Evolutionary conservation across 148 eudicot genomes (phyloP).

Genomic region (Chenopodium berlandieri): DNA sequence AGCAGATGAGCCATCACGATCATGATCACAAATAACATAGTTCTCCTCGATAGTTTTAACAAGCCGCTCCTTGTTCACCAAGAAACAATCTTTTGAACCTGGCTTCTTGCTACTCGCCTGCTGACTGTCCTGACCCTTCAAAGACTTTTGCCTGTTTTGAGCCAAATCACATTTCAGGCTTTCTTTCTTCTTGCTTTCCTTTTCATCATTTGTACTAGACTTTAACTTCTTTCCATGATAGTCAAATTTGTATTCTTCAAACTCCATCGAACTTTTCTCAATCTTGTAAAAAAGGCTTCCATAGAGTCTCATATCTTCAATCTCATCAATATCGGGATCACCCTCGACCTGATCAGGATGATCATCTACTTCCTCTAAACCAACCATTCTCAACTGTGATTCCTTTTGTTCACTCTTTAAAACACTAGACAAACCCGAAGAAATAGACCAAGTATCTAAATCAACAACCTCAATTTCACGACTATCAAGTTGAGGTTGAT

Average conservation of each 20-base stretch:
- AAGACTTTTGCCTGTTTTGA: conserved; percentile 20
- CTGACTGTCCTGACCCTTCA: conserved; percentile 27
- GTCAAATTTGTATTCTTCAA: conserved; percentile 75
- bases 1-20: conserved; percentile 22
- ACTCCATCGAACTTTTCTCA: conserved; percentile 75
- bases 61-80: conserved; percentile 27
- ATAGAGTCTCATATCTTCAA: conserved; percentile 80
- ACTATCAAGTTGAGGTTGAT: conserved; percentile 30
- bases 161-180: conserved; percentile 12
- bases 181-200: conserved; percentile 33
- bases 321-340: conserved; percentile 60
- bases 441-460: conserved; percentile 64
- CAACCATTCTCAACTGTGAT: conserved; percentile 6
- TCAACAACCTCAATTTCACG: conserved; percentile 60
- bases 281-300: conserved; percentile 77
- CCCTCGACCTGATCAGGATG: conserved; percentile 15
- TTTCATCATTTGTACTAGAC: conserved; percentile 25
- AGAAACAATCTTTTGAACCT: neutral
- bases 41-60: conserved; percentile 31
- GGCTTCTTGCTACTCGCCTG: conserved; percentile 27
- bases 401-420: conserved; percentile 32
- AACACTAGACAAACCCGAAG: conserved; percentile 50
- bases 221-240: conserved; percentile 58
- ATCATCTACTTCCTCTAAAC: conserved; percentile 28
- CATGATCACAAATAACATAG: conserved; percentile 24